Evolutionary conservation across 2,329 filamentous ascomycete species (phyloP).

Genomic region (Periconia digitata): DNA sequence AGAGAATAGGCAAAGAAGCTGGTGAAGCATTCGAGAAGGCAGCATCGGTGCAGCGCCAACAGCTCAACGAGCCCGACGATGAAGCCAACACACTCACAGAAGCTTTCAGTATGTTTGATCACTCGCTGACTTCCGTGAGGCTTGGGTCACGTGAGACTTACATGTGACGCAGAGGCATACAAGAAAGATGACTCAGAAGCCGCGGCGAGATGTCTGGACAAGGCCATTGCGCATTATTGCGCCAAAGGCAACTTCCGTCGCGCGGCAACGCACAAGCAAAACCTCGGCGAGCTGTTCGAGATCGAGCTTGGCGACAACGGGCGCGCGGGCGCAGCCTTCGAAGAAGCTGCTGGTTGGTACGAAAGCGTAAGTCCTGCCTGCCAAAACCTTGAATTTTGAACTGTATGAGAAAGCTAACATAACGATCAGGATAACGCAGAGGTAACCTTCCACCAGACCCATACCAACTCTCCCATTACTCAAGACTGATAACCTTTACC

Average conservation of each 20-base stretch:
- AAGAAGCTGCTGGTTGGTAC: slow-evolving; percentile 85
- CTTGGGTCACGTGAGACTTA: slow-evolving; percentile 17
- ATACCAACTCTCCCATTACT: slow-evolving; percentile 10
- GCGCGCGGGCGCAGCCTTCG: slow-evolving; percentile 79
- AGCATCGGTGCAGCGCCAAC: slow-evolving; percentile 75
- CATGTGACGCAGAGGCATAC: slow-evolving; percentile 65
- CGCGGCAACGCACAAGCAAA: slow-evolving; percentile 88
- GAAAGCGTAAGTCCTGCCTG: slow-evolving; percentile 51
- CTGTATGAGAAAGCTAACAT: slow-evolving; percentile 18
- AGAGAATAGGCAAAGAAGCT: slow-evolving; percentile 72
- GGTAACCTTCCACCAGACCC: slow-evolving; percentile 30
- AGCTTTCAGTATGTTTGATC: slow-evolving; percentile 66
- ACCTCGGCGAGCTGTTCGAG: slow-evolving; percentile 84
- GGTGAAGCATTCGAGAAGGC: slow-evolving; percentile 83
- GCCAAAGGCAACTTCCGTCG: slow-evolving; percentile 86
- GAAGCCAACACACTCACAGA: slow-evolving; percentile 85
- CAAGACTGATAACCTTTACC: slow-evolving; percentile 21
- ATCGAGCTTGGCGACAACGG: slow-evolving; percentile 76
- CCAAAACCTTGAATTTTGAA: background rate
- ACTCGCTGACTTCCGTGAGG: fast-evolving
- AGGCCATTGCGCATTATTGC: slow-evolving; percentile 84
- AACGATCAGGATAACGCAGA: slow-evolving; percentile 37
- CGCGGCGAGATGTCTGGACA: slow-evolving; percentile 76
- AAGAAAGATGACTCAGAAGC: slow-evolving; percentile 80
- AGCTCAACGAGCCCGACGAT: slow-evolving; percentile 89